Evolutionary conservation across 441 rosid genomes (phyloP).

Genomic region (Raphanus hybrid): DNA sequence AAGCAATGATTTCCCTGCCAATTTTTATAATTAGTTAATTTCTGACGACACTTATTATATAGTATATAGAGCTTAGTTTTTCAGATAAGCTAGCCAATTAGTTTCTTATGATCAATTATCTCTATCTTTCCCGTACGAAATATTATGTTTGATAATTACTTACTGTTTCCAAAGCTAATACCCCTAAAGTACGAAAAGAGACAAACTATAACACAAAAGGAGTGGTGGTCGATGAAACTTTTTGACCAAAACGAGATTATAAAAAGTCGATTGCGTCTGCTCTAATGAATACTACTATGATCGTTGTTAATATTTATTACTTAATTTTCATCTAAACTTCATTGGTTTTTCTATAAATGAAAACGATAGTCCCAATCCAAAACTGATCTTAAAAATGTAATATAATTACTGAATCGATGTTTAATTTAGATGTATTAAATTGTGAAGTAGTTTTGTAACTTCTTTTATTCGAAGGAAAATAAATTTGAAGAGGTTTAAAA

Average conservation of each 20-base stretch:
- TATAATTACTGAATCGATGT: background rate
- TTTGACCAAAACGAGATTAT: slow-evolving; percentile 25
- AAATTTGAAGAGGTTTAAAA: background rate
- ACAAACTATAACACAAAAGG: background rate
- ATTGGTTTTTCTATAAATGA: background rate
- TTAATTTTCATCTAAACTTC: background rate
- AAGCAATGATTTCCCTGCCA: slow-evolving; percentile 69
- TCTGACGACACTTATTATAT: background rate
- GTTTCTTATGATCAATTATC: too few relatives aligned
- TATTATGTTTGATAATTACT: background rate
- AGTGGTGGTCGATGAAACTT: slow-evolving; percentile 16
- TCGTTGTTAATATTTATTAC: background rate
- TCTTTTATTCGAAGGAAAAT: background rate
- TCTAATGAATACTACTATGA: slow-evolving; percentile 2
- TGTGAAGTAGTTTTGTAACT: background rate
- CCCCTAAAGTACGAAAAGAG: slow-evolving; percentile 15
- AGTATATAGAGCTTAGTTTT: background rate
- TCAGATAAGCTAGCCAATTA: background rate
- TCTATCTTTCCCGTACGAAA: too few relatives aligned
- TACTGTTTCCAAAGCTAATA: background rate
- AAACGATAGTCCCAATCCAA: background rate
- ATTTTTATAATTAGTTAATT: background rate
- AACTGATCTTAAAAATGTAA: background rate
- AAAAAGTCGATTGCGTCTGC: slow-evolving; percentile 24
- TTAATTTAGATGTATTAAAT: too few relatives aligned